Conservation (phyloP, 345 rosid species). For the Abelmoschus esculentus region DNA sequence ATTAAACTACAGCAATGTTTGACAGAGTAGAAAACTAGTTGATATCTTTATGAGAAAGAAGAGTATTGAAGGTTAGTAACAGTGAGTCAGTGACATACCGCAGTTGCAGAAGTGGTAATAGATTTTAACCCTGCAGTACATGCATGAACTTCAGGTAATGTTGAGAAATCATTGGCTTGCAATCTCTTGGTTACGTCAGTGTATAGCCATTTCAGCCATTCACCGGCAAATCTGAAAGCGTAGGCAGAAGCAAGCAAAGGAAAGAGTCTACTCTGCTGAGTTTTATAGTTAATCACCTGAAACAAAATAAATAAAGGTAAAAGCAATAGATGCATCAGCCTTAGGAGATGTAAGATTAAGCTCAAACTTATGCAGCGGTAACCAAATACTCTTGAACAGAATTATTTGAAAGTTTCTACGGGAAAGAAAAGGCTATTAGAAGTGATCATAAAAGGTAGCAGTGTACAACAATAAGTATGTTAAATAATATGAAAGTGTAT, state of each 20-base stretch:
- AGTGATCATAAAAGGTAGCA: slow-evolving; percentile 2
- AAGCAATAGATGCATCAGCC: slow-evolving; percentile 13
- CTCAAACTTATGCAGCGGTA: not conserved
- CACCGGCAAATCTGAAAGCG: slow-evolving; percentile 95
- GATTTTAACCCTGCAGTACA: slow-evolving; percentile 99
- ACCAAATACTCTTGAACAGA: not conserved
- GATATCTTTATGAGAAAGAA: not conserved
- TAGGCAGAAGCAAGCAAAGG: slow-evolving; percentile 99
- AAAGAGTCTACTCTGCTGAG: slow-evolving; percentile 93
- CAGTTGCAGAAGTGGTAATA: slow-evolving; percentile 82
- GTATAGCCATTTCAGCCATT: slow-evolving; percentile 95
- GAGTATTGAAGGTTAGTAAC: not conserved
- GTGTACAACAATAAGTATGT: not conserved
- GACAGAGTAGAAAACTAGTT: not conserved
- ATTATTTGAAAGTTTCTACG: not conserved
- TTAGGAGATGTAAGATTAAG: not conserved
- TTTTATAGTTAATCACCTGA: slow-evolving; percentile 95
- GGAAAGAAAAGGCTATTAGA: not conserved
- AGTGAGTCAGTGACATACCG: slow-evolving; percentile 42
- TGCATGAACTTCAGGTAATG: slow-evolving; percentile 95
- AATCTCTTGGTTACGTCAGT: slow-evolving; percentile 80
- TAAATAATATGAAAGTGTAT: not conserved
- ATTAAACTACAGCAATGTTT: not conserved
- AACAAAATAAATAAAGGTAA: slow-evolving; percentile 4
- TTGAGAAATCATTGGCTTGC: slow-evolving; percentile 85